Base-by-base conservation (phyloP, 140 eudicot genomes). In the Oenanthe javanica region DNA sequence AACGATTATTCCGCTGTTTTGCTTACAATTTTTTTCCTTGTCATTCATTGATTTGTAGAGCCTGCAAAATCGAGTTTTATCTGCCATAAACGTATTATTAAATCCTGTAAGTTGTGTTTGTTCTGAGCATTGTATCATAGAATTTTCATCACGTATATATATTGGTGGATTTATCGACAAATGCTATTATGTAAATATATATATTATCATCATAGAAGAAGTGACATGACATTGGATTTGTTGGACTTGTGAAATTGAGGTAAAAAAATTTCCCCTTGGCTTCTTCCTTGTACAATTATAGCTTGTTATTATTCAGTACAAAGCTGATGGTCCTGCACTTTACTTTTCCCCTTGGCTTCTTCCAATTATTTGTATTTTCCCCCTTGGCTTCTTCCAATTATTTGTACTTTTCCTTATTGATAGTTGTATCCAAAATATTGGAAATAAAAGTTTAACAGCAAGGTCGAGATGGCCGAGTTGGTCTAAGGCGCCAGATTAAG, bases 401-500 rank as follows among this genome's bases (percentile, higher is more conserved):
- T 31, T 31, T 31, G 31, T 31, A 31, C 31, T 31, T 31, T 31
- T 31, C 31, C 31, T 31, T 31, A 31, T 31, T 31, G 31, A 31
- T 31, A 31, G 1, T 31, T 31, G 31, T 31, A 31, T 31, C 31
- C 31, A 31, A 31, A 31, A 31, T 31, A 31, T 31, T 31, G 31
- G 31, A 31, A 31, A 31, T 31, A 31, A 31, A 31, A 31, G 31
- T 31, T 31, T 31, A 31, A 31, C 23, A 55, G 19, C 9, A 55
- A 18, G 19, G 25, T 57, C 66, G 97, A 89, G 87, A 92, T 94
- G 96, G 94, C 98, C 98, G 94, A 94, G 97, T 92, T 94, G 97
- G 97, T 94, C 98, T 90, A 94, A 92, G 98, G 98, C 96, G 96
- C 97, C 97, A 92, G 96, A 92, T 94, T 92, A 89, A 94, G 97